phyloP scores from a whole-genome alignment of 176 grass and related monocot species.

The Lolium rigidum region DNA sequence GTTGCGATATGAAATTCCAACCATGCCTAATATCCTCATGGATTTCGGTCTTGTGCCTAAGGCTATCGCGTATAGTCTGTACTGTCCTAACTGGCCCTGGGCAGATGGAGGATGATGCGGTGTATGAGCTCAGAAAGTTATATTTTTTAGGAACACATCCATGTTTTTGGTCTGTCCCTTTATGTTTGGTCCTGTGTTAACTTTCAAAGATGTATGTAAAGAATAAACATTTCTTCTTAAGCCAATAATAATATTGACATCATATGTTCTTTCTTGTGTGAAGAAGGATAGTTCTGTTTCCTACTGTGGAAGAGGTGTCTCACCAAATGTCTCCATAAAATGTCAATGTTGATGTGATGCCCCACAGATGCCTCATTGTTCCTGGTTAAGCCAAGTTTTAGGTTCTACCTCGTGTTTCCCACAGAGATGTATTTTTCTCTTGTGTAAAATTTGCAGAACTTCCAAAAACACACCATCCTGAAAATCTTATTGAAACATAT shows the following conservation, averaged over 20 bases:
- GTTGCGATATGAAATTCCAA: neutral
- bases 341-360: neutral
- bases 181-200: slow-evolving; percentile 3
- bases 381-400: neutral
- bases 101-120: neutral
- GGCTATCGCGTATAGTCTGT: neutral
- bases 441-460: neutral
- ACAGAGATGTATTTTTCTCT: neutral
- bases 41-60: neutral
- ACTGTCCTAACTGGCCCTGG: neutral
- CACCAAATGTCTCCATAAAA: neutral
- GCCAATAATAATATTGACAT: slow-evolving; percentile 13
- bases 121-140: slow-evolving; percentile 1
- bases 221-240: neutral
- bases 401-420: neutral
- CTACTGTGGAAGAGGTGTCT: neutral
- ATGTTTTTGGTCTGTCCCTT: neutral
- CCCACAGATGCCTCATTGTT: neutral
- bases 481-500: neutral
- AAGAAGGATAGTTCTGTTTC: neutral
- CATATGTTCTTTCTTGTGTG: neutral
- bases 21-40: neutral
- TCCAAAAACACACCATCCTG: neutral
- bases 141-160: neutral
- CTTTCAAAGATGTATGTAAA: neutral